Percentiles rank a stretch among this genome's conserved stretches.
Evolutionary conservation across 805 yeast genomes (phyloP).

Genomic region (Teunomyces kruisii): DNA sequence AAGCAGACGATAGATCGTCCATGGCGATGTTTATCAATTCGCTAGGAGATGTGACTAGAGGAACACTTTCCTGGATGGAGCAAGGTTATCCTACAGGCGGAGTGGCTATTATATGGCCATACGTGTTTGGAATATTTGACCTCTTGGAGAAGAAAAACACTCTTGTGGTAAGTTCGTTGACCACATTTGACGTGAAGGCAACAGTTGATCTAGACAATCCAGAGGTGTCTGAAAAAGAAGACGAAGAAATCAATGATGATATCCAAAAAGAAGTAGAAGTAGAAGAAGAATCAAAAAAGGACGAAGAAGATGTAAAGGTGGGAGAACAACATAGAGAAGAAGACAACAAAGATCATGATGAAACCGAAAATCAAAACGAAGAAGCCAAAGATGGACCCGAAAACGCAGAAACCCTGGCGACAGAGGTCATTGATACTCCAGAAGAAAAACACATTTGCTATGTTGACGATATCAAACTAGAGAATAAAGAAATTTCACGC

Average conservation of each 20-base stretch:
- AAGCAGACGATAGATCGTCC: conserved; percentile 31
- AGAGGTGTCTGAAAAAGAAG: not conserved
- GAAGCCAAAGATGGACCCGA: not conserved
- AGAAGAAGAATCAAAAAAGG: no score
- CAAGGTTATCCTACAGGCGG: conserved; percentile 37
- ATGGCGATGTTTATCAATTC: conserved; percentile 42
- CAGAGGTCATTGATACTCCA: not conserved
- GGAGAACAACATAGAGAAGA: no score
- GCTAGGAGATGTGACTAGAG: conserved; percentile 41
- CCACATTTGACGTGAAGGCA: conserved; percentile 17
- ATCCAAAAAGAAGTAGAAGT: no score
- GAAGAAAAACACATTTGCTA: not conserved
- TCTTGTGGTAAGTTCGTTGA: conserved; percentile 25
- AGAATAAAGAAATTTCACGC: not conserved
- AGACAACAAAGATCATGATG: not conserved
- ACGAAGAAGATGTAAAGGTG: no score
- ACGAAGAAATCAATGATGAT: not conserved
- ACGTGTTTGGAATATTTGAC: conserved; percentile 29
- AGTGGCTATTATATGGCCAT: conserved; percentile 36
- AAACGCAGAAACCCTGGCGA: no score
- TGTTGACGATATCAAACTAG: conserved; percentile 4
- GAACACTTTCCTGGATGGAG: conserved; percentile 39
- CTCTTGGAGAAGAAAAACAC: conserved; percentile 5
- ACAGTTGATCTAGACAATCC: not conserved
- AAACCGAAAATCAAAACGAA: not conserved